phyloP scores from a whole-genome alignment of 352 stramenopile genomes.

The Globisporangium cederbergense region DNA sequence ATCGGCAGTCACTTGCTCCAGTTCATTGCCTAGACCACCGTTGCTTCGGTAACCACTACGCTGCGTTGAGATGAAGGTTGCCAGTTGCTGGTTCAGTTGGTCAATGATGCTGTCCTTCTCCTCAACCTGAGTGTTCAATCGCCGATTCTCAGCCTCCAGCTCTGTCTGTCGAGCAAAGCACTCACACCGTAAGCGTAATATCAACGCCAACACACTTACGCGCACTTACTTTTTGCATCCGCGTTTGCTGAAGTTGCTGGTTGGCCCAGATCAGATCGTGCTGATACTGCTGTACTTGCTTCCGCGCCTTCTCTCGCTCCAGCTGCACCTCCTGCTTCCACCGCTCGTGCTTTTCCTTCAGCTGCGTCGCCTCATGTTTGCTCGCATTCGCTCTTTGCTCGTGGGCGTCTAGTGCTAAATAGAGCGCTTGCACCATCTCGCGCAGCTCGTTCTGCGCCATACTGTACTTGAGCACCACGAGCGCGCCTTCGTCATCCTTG shows the following conservation, averaged over 20 bases:
- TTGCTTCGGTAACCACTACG: neutral
- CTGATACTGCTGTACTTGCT: slow-evolving; percentile 7
- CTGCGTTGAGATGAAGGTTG: slow-evolving; percentile 3
- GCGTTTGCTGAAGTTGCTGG: slow-evolving; percentile 8
- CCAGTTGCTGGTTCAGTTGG: slow-evolving; percentile 3
- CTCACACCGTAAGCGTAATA: neutral
- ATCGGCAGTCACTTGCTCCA: slow-evolving; percentile 8
- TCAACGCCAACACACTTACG: neutral
- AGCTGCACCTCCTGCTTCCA: slow-evolving; percentile 4
- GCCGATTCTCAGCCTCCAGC: slow-evolving; percentile 6
- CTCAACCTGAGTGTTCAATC: slow-evolving; percentile 1
- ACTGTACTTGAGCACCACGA: slow-evolving; percentile 24
- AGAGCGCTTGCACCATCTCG: slow-evolving; percentile 23
- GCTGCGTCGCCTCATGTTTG: neutral
- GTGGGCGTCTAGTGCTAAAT: slow-evolving; percentile 8
- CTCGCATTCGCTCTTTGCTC: neutral
- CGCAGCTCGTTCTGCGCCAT: slow-evolving; percentile 28
- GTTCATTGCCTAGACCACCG: neutral
- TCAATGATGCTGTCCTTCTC: slow-evolving; percentile 10
- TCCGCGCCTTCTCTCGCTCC: slow-evolving; percentile 1
- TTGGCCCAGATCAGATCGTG: neutral
- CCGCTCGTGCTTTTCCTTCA: slow-evolving; percentile 9
- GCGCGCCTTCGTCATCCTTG: neutral
- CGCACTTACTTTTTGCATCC: slow-evolving; percentile 1
- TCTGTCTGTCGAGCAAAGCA: neutral